Conservation (phyloP, 345 rosid genomes). For the Corchorus capsularis region DNA sequence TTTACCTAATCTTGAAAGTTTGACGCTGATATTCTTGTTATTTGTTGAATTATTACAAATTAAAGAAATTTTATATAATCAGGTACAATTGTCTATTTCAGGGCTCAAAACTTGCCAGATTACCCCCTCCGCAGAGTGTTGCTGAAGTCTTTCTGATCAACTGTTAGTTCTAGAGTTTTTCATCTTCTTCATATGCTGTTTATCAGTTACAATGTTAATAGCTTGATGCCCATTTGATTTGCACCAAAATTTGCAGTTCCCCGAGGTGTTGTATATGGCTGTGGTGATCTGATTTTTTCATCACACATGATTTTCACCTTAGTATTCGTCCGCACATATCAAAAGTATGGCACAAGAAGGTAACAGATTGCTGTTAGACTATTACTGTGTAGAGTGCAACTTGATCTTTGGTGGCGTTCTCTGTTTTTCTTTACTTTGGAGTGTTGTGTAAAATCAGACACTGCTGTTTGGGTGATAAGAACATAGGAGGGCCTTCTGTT, state of each 20-base stretch:
- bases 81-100: slow-evolving; percentile 25
- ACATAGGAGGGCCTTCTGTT: neutral
- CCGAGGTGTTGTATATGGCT: slow-evolving; percentile 62
- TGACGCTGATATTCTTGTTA: neutral
- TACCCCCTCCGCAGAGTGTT: slow-evolving; percentile 63
- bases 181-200: neutral
- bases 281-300: slow-evolving; percentile 91
- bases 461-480: neutral
- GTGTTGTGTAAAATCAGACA: neutral
- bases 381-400: neutral
- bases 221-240: slow-evolving; percentile 20
- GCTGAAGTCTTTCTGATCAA: slow-evolving; percentile 63
- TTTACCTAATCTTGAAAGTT: neutral
- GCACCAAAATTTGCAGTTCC: slow-evolving; percentile 59
- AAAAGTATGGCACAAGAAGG: slow-evolving; percentile 70
- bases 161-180: slow-evolving; percentile 42
- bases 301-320: slow-evolving; percentile 88
- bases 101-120: slow-evolving; percentile 75
- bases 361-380: slow-evolving; percentile 25
- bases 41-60: neutral
- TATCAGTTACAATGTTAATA: neutral
- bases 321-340: slow-evolving; percentile 75
- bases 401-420: neutral
- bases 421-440: neutral
- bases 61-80: slow-evolving; percentile 14